Conservation (phyloP, 108 stramenopile species). For the Cyclotella sp. region DNA sequence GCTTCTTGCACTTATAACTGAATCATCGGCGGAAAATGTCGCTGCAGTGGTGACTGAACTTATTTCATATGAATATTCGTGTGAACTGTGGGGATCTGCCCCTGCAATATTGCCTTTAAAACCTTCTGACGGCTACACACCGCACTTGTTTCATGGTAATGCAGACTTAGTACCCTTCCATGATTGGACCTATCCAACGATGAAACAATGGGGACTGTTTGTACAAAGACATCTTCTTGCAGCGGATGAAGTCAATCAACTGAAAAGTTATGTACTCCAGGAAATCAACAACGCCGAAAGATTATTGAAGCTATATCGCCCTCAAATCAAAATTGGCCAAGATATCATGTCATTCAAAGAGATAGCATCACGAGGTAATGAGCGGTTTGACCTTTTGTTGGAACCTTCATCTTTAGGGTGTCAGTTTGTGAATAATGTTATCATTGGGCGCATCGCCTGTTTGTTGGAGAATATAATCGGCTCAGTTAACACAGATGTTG, state of each 20-base stretch:
- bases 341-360: conserved; percentile 62
- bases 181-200: conserved; percentile 27
- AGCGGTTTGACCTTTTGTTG: conserved; percentile 62
- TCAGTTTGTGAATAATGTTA: conserved; percentile 21
- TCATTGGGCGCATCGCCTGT: conserved; percentile 18
- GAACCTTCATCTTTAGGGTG: conserved; percentile 16
- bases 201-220: conserved; percentile 52
- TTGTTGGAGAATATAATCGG: conserved; percentile 27
- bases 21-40: conserved; percentile 28
- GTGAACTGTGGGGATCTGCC: conserved; percentile 63
- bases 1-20: conserved; percentile 29
- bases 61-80: conserved; percentile 5
- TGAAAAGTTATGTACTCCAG: conserved; percentile 27
- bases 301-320: conserved; percentile 35
- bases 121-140: conserved; percentile 36
- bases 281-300: conserved; percentile 39
- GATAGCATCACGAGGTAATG: conserved; percentile 59
- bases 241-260: conserved; percentile 20
- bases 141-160: conserved; percentile 1
- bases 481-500: conserved; percentile 30
- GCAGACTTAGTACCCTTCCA: neutral
- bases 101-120: conserved; percentile 53
- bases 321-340: conserved; percentile 52
- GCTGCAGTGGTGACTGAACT: conserved; percentile 5
- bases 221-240: conserved; percentile 34